Percentiles rank a stretch among this genome's conserved stretches.
Conservation (phyloP, 2,329 filamentous ascomycete genomes). For the Aspergillus novoparasiticus region DNA sequence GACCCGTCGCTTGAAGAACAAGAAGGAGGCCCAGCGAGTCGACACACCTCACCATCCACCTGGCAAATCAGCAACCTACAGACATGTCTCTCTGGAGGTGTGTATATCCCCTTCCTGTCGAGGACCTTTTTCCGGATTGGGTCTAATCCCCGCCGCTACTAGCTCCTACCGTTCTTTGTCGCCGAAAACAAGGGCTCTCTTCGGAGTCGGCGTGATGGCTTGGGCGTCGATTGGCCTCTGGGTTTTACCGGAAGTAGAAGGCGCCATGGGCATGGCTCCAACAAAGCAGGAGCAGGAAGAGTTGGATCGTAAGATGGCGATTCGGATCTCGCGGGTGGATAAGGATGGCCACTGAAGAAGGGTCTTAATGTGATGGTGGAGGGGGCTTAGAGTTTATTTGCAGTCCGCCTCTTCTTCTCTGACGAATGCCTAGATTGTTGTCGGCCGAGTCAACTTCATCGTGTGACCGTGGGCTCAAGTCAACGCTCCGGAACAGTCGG, state of each 20-base stretch:
- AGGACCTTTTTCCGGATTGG: neutral
- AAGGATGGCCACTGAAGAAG: constrained; percentile 25
- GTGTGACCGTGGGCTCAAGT: constrained; percentile 7
- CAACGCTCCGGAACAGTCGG: neutral
- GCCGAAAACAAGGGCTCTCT: constrained; percentile 67
- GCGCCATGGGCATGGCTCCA: constrained; percentile 71
- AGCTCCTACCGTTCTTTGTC: constrained; percentile 73
- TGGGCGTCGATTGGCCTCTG: constrained; percentile 78
- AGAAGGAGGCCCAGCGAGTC: neutral
- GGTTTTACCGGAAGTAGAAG: constrained; percentile 71
- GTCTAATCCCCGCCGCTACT: constrained; percentile 5
- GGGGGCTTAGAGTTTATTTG: constrained; percentile 1
- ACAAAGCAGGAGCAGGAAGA: constrained; percentile 72
- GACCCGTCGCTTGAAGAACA: neutral
- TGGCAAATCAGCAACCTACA: neutral
- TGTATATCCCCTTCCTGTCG: constrained; percentile 1
- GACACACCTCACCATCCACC: neutral
- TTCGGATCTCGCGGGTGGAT: constrained; percentile 38
- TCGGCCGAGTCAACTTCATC: constrained; percentile 4
- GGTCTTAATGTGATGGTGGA: neutral
- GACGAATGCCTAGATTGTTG: neutral
- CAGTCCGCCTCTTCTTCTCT: constrained; percentile 2
- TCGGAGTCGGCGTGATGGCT: constrained; percentile 74
- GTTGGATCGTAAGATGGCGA: constrained; percentile 52
- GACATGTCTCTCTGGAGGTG: constrained; percentile 45